Base-by-base conservation (phyloP, 345 rosid species). In the Corymbia maculata region DNA sequence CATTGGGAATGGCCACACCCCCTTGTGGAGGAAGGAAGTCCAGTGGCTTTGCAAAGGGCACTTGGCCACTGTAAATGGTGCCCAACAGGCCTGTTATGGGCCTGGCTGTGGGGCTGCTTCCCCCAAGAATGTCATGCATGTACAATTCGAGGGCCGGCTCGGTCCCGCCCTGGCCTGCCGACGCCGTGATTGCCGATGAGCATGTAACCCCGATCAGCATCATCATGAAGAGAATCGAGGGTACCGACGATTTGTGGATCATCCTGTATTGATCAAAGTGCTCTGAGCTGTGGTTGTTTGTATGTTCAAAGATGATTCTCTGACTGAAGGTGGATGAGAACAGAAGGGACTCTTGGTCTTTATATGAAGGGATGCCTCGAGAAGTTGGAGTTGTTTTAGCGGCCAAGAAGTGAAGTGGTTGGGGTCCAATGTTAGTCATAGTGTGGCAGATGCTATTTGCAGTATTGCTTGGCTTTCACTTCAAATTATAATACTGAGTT, bases 51-150 rank as follows among this genome's bases (percentile, higher is more conserved):
- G 99, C 99, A 87, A 96, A 98, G 42, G 99, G 99, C 55, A 98
- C 99, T 87, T 98, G 98, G 30, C 99, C 98, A 21, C 92, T 94
- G 91, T 97, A 98, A n/a, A 98, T 97, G 93, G 94, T 96, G 26
- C 99, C 99, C 32, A 96, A 93, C 93, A 98, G 89, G 89, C 99
- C 99, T 0, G 99, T 97, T 91, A 98, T 88, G 2, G 98, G 99
- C 87, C 99, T 94, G 1, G 99, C 98, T 0, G 99, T 96, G 6
- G 99, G 99, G 87, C 91, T 98, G 90, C 95, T 92, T 61, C 99
- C 99, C 5, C 98, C 99, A 2, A 97, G 97, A 88, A 97, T 89
- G 92, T 98, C 99, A 80, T 97, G 99, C 98, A 98, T 94, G 92
- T 93, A 98, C 86, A 98, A 92, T 89, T 98, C 99, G 22, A 98